Conservation (phyloP, 2,329 filamentous ascomycete genomes). For the Pseudogymnoascus sp. region DNA sequence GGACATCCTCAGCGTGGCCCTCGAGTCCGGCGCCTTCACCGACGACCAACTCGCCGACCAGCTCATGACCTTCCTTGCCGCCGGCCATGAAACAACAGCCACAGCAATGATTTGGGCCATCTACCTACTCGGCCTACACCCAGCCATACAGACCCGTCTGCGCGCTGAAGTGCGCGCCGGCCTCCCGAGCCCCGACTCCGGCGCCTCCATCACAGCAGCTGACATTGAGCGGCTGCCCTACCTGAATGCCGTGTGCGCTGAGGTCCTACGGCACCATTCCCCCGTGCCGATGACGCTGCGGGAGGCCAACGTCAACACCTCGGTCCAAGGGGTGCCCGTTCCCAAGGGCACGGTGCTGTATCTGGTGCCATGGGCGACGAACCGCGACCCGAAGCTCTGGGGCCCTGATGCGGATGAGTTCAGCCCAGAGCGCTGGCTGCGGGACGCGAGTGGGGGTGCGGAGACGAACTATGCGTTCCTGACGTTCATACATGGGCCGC, state of each 20-base stretch:
- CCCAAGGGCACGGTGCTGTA: slow-evolving; percentile 63
- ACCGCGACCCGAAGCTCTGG: slow-evolving; percentile 63
- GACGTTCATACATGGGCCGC: slow-evolving; percentile 78
- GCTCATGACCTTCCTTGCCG: slow-evolving; percentile 82
- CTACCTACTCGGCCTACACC: slow-evolving; percentile 59
- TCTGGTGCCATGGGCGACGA: slow-evolving; percentile 54
- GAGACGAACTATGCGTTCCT: slow-evolving; percentile 67
- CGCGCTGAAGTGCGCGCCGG: slow-evolving; percentile 56
- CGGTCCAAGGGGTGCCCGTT: slow-evolving; percentile 54
- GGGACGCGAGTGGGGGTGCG: slow-evolving; percentile 59
- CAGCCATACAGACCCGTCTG: slow-evolving; percentile 55
- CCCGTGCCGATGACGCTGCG: slow-evolving; percentile 57
- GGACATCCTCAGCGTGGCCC: slow-evolving; percentile 74
- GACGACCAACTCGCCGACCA: slow-evolving; percentile 80
- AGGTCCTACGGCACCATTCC: slow-evolving; percentile 64
- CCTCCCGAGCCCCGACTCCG: slow-evolving; percentile 42
- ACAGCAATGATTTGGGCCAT: slow-evolving; percentile 67
- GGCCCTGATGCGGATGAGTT: slow-evolving; percentile 66
- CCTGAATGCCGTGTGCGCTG: slow-evolving; percentile 68
- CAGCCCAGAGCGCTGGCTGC: slow-evolving; percentile 68
- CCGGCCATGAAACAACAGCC: slow-evolving; percentile 73
- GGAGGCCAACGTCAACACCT: slow-evolving; percentile 53
- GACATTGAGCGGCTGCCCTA: slow-evolving; percentile 70
- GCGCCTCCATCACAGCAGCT: slow-evolving; percentile 37
- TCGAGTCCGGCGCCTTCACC: slow-evolving; percentile 65